Evolutionary conservation across 2,329 filamentous ascomycete genomes (phyloP), one percentile per base, ranked within the genome.

Genomic region (Ceratocystis lukuohia): DNA sequence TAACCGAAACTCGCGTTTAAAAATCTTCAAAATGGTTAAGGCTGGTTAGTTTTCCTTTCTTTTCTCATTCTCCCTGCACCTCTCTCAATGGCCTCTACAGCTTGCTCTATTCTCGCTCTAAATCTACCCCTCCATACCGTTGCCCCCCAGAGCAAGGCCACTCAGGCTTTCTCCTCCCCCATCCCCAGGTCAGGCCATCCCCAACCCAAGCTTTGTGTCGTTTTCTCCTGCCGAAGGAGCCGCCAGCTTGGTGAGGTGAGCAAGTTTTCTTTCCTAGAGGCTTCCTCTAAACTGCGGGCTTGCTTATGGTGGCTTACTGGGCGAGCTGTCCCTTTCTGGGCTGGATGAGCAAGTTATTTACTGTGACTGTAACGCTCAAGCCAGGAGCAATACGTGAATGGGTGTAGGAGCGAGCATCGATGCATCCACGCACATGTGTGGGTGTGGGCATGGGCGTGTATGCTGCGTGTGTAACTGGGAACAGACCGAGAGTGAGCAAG

Each of bases 1-100:
- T 45, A 30, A 28, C 44, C 25, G 50, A 66, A 63, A 65, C 62
- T 46, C 66, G 44, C 63, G 62, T 69, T 62, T 44, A 65, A 20
- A 61, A 64, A 65, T 33, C 22, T 67, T 68, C 68, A 70, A 70
- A 70, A 70, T 70, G 69, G 69, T 70, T 65, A 70, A 70, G 69
- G 69, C 69, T 69, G 69, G 69, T 70, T 67, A 62, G 69, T 69
- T 22, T 30, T 28, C 30, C 28, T 59, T 64, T 61, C 37, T 53
- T 20, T 61, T 53, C 41, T 64, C 62, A 41, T 41, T 41, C 37
- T 41, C 37, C 8, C 37, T 41, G 37, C 37, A 12, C 37, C 62
- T 28, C n/a, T 44, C 10, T 48, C 44, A 33, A 45, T n/a, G 20
- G 12, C 28, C 48, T n/a, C 33, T 53, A 20, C 28, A 6, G 46